phyloP scores from a whole-genome alignment of 1,139 yeast species.

The Kodamaea arcana region DNA sequence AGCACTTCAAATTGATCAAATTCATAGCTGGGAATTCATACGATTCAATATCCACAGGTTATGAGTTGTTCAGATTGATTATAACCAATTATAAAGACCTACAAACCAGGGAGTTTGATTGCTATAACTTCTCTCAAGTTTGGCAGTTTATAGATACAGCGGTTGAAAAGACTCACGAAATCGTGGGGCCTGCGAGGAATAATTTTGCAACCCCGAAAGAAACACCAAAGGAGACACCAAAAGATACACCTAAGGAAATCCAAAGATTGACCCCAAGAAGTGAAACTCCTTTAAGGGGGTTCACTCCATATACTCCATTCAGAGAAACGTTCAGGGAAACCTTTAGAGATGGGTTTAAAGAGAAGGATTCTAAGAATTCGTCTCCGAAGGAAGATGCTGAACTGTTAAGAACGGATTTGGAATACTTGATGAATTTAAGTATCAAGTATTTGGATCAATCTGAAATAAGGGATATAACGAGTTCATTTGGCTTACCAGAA shows the following conservation, averaged over 20 bases:
- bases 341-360: background rate
- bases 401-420: constrained; percentile 28
- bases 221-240: constrained; percentile 18
- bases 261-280: constrained; percentile 2
- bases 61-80: constrained; percentile 34
- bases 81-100: constrained; percentile 35
- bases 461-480: constrained; percentile 19
- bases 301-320: background rate
- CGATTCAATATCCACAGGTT: constrained; percentile 28
- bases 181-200: background rate
- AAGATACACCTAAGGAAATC: constrained; percentile 38
- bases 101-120: constrained; percentile 29
- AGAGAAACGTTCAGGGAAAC: background rate
- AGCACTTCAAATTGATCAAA: constrained; percentile 37
- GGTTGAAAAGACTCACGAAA: background rate
- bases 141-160: constrained; percentile 35
- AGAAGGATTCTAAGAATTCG: background rate
- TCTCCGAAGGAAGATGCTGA: constrained; percentile 15
- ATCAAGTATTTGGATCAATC: constrained; percentile 11
- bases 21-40: constrained; percentile 23
- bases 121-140: constrained; percentile 27
- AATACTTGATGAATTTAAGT: constrained; percentile 12
- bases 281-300: constrained; percentile 2
- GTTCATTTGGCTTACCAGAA: constrained; percentile 6
- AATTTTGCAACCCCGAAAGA: background rate